Evolutionary conservation across 179 eudicot species (phyloP).

Genomic region (Nepenthes alata): DNA sequence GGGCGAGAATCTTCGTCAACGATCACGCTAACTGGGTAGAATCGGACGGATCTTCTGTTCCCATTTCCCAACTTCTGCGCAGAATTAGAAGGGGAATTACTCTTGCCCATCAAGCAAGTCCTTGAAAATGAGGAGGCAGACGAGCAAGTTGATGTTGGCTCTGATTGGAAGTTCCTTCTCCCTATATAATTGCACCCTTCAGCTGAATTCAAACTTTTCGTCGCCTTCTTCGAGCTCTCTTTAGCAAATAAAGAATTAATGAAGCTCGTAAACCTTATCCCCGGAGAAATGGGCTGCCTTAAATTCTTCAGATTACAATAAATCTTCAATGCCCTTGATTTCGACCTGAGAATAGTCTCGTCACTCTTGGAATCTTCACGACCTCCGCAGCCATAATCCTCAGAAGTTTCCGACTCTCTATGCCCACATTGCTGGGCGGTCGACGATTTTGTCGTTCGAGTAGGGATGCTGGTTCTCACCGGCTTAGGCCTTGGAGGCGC

Average conservation of each 20-base stretch:
- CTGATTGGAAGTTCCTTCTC: constrained; percentile 8
- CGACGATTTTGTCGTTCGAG: neutral
- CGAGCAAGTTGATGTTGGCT: constrained; percentile 24
- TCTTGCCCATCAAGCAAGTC: constrained; percentile 36
- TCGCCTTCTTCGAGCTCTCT: constrained; percentile 20
- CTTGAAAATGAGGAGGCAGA: constrained; percentile 46
- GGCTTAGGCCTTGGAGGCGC: constrained; percentile 24
- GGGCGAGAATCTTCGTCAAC: constrained; percentile 35
- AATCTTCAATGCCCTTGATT: constrained; percentile 35
- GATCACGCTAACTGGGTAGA: constrained; percentile 34
- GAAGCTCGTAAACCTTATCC: constrained; percentile 40
- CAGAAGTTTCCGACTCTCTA: constrained; percentile 11
- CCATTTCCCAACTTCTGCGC: constrained; percentile 20
- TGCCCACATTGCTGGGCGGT: neutral
- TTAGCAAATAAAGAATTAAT: constrained; percentile 43
- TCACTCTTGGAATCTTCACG: constrained; percentile 1
- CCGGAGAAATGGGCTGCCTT: constrained; percentile 75
- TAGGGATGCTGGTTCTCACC: constrained; percentile 13
- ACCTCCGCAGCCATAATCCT: constrained; percentile 4
- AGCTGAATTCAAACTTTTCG: constrained; percentile 1
- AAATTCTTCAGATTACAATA: constrained; percentile 48
- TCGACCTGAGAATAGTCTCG: constrained; percentile 15
- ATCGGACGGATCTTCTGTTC: constrained; percentile 33
- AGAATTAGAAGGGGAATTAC: constrained; percentile 13
- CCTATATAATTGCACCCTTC: neutral